Evolutionary conservation across 495 filamentous ascomycete species (phyloP).

Genomic region (Lindgomyces ingoldianus): DNA sequence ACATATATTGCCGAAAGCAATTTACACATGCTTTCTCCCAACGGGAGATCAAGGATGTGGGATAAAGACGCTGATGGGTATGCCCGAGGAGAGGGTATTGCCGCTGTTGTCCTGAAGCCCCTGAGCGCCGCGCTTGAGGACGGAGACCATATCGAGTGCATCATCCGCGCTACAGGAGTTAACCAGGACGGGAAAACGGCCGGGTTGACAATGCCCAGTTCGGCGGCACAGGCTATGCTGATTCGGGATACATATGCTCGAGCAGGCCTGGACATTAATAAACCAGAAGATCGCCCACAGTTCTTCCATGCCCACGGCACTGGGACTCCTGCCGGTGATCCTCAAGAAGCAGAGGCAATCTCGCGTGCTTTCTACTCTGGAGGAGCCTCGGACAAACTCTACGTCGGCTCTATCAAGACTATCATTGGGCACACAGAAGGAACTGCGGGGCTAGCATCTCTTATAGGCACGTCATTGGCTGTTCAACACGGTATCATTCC

Average conservation of each 20-base stretch:
- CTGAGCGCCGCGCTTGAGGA: slow-evolving; percentile 22
- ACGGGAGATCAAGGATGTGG: slow-evolving; percentile 43
- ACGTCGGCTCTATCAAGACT: slow-evolving; percentile 40
- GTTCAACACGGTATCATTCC: slow-evolving; percentile 38
- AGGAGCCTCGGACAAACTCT: slow-evolving; percentile 43
- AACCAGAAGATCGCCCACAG: background rate
- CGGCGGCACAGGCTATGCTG: slow-evolving; percentile 22
- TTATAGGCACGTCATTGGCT: too few species aligned
- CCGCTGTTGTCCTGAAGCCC: slow-evolving; percentile 47
- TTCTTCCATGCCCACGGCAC: slow-evolving; percentile 26
- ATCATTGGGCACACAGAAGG: slow-evolving; percentile 46
- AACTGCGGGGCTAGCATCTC: slow-evolving; percentile 38
- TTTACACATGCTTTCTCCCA: slow-evolving; percentile 28
- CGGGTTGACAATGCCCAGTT: slow-evolving; percentile 24
- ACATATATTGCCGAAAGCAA: slow-evolving; percentile 22
- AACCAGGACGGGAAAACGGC: slow-evolving; percentile 23
- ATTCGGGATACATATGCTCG: slow-evolving; percentile 25
- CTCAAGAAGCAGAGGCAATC: slow-evolving; percentile 43
- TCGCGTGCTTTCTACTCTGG: slow-evolving; percentile 37
- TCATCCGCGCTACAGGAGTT: slow-evolving; percentile 23
- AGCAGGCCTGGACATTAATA: slow-evolving; percentile 1
- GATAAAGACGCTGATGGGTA: slow-evolving; percentile 52
- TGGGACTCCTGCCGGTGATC: slow-evolving; percentile 43
- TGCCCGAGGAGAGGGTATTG: slow-evolving; percentile 51
- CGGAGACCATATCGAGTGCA: slow-evolving; percentile 22